Evolutionary conservation across 805 yeast species (phyloP), one percentile per base, ranked within the genome.

Genomic region (Candida boidinii): DNA sequence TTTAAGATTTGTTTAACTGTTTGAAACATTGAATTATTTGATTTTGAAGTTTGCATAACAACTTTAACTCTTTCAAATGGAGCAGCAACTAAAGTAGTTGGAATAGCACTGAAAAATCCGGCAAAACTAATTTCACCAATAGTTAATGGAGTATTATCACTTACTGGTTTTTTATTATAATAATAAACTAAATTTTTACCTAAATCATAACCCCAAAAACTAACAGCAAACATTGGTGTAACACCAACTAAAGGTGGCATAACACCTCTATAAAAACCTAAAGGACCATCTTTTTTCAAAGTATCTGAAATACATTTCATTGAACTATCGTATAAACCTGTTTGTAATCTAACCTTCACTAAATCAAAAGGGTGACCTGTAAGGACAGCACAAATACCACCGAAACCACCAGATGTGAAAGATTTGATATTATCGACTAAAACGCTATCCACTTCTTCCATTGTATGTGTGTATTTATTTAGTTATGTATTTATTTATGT

Each of bases 361-460:
- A 90, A 70, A 55, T 92, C 98, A 54, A 90, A 90, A 1, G 98
- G 98, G 54, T 90, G 97, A 20, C 97, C 98, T 0, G 95, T 85
- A 19, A 87, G 49, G 12, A 90, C 97, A 2, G 97, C 96, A 57
- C 95, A 88, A 17, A 90, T 64, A 49, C 98, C 98, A 42, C 98
- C 97, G 38, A 90, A 82, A 16, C 96, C 98, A 27, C 98, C 98
- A 7, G 96, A 79, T 7, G 76, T 79, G 46, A 90, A 76, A 1
- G 96, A 85, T 53, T 88, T 86, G 45, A 80, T 63, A 62, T 90
- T 94, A 37, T 85, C 95, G 23, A 77, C 69, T 32, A 73, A 54
- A 26, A 60, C 67, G 11, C 32, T 36, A 30, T 49, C 51, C 7
- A 46, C 42, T 43, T 54, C 56, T 26, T 51, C 58, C 57, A 52